phyloP scores from a whole-genome alignment of 805 yeast genomes.

The Phaffomyces antillensis region DNA sequence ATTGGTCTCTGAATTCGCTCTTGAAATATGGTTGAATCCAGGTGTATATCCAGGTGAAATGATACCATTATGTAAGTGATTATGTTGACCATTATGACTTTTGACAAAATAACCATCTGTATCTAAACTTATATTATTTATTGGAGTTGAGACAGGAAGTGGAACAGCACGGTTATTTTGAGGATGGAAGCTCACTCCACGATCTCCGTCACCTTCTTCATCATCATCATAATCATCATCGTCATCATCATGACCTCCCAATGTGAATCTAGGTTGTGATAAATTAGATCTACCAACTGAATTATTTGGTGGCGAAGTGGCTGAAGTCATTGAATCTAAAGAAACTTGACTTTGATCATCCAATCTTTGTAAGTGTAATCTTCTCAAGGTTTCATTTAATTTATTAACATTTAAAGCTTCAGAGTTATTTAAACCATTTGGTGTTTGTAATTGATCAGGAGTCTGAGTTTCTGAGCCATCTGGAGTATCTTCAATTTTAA shows the following conservation, averaged over 20 bases:
- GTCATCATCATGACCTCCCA: conserved; percentile 14
- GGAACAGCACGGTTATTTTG: not conserved
- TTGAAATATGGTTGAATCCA: conserved; percentile 47
- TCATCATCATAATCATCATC: conserved; percentile 22
- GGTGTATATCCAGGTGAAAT: conserved; percentile 46
- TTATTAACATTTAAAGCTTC: conserved; percentile 24
- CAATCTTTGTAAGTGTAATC: conserved; percentile 43
- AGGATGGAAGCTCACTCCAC: too few relatives aligned
- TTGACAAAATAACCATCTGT: conserved; percentile 26
- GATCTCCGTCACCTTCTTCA: conserved; percentile 9
- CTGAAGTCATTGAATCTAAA: conserved; percentile 15
- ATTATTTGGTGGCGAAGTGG: not conserved
- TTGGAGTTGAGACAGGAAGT: conserved; percentile 18
- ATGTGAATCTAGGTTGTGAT: conserved; percentile 5
- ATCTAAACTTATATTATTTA: conserved; percentile 14
- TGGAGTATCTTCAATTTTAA: conserved; percentile 28
- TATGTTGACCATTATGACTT: not conserved
- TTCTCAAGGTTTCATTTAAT: conserved; percentile 46
- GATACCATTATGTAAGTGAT: conserved; percentile 8
- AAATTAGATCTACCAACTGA: not conserved
- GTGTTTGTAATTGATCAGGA: conserved; percentile 21
- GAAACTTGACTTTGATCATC: conserved; percentile 28
- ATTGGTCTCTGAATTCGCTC: conserved; percentile 44
- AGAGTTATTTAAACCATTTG: conserved; percentile 3
- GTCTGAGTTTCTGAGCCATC: conserved; percentile 25